phyloP scores from a whole-genome alignment of 768 basidiomycete genomes.

The Leccinellum albellum region DNA sequence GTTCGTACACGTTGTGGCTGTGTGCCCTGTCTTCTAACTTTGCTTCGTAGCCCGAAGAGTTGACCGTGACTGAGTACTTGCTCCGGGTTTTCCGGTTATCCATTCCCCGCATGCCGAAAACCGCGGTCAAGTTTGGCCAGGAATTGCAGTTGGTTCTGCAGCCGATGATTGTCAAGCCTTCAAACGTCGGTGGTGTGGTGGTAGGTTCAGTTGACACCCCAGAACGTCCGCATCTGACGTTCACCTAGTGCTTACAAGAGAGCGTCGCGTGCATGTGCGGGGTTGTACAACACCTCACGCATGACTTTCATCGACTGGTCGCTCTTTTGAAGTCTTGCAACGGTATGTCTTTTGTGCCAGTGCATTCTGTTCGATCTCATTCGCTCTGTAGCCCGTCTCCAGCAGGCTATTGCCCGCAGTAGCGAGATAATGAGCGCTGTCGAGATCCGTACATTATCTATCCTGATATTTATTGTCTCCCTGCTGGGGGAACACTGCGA shows the following conservation, averaged over 20 bases:
- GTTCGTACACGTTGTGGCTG: slow-evolving; percentile 41
- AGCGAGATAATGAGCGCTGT: slow-evolving; percentile 39
- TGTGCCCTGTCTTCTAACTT: slow-evolving; percentile 2
- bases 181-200: slow-evolving; percentile 59
- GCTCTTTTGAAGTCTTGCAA: slow-evolving; percentile 85
- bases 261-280: slow-evolving; percentile 89
- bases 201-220: slow-evolving; percentile 36
- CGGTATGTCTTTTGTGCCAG: slow-evolving; percentile 36
- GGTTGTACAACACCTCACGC: slow-evolving; percentile 79
- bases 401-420: slow-evolving; percentile 48
- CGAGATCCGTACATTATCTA: slow-evolving; percentile 54
- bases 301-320: slow-evolving; percentile 76
- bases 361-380: slow-evolving; percentile 3
- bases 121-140: slow-evolving; percentile 81
- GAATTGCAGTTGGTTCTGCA: slow-evolving; percentile 79
- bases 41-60: slow-evolving; percentile 66
- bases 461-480: slow-evolving; percentile 81
- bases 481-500: slow-evolving; percentile 86
- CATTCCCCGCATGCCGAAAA: slow-evolving; percentile 87
- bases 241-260: slow-evolving; percentile 75
- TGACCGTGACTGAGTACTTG: slow-evolving; percentile 78
- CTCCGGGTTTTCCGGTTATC: slow-evolving; percentile 84
- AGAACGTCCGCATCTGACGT: background rate
- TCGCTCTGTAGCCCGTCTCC: slow-evolving; percentile 51
- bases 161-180: slow-evolving; percentile 90